Percentiles rank a stretch among this genome's conserved stretches.
Conservation (phyloP, 176 grass and related monocot species). For the Paspalum vaginatum region DNA sequence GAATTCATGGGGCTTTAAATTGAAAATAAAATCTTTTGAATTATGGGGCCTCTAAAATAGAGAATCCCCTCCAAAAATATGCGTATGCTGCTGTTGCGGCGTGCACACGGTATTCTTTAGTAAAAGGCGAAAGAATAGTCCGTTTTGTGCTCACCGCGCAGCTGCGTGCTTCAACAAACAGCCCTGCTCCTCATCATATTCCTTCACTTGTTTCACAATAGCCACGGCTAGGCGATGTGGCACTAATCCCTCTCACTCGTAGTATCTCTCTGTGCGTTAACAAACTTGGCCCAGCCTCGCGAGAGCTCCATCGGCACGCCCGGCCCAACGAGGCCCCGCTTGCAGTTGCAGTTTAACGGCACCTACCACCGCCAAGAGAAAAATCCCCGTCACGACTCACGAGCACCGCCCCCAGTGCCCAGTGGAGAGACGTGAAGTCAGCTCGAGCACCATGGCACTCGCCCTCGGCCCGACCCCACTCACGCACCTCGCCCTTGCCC, state of each 20-base stretch:
- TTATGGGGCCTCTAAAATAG: neutral
- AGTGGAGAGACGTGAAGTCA: no score
- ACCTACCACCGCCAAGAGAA: neutral
- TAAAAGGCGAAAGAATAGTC: constrained; percentile 91
- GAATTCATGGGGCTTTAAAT: no score
- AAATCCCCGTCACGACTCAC: constrained; percentile 10
- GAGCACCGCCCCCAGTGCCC: neutral
- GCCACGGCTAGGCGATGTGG: neutral
- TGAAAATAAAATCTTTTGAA: neutral
- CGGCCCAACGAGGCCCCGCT: constrained; percentile 26
- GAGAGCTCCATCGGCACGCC: neutral
- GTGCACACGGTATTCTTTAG: constrained; percentile 79
- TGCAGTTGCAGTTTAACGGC: neutral
- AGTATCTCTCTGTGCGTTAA: no score
- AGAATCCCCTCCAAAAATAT: constrained; percentile 36
- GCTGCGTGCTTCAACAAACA: neutral
- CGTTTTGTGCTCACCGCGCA: constrained; percentile 55
- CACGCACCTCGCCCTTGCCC: constrained; percentile 27
- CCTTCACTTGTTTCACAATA: neutral
- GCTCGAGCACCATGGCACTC: constrained; percentile 46
- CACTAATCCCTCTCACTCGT: neutral
- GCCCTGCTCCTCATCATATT: neutral
- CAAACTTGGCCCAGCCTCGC: neutral
- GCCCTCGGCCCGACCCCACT: constrained; percentile 41
- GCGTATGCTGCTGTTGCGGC: constrained; percentile 35